These are phyloP conservation scores for Helicocarpus griseus DNA, from an alignment of 2,329 filamentous ascomycete genomes.

Conservation along the genomic window DNA sequence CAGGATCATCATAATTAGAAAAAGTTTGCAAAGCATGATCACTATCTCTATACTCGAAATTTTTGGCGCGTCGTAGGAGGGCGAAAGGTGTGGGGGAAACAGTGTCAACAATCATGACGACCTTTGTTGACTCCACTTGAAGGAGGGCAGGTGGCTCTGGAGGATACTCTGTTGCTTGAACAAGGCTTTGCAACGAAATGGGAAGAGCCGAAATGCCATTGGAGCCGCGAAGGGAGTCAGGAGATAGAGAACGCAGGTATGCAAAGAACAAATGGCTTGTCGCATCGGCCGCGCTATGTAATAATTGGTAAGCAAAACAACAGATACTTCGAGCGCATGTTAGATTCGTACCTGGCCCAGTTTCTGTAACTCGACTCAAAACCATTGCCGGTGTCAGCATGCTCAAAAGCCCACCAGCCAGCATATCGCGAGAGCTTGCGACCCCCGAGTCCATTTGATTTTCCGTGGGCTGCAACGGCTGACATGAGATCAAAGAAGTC, in stretches of 20 bases:
- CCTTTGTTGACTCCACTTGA: conserved; percentile 71
- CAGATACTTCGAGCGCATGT: conserved; percentile 4
- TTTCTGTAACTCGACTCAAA: conserved; percentile 90
- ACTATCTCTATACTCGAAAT: conserved; percentile 90
- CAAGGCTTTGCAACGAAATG: conserved; percentile 78
- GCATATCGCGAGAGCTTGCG: conserved; percentile 91
- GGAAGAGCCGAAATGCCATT: conserved; percentile 79
- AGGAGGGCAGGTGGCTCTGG: conserved; percentile 68
- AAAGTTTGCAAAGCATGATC: conserved; percentile 78
- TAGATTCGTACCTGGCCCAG: conserved; percentile 60
- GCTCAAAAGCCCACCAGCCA: conserved; percentile 98
- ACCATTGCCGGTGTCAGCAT: conserved; percentile 73
- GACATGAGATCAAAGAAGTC: conserved; percentile 93
- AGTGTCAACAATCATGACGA: conserved; percentile 92
- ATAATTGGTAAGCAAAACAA: conserved; percentile 2
- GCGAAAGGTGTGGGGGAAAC: conserved; percentile 94
- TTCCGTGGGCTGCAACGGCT: conserved; percentile 84
- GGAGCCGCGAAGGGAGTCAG: conserved; percentile 58
- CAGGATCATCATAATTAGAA: conserved; percentile 79
- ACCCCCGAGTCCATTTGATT: conserved; percentile 84
- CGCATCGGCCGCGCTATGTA: conserved; percentile 72
- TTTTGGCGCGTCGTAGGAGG: conserved; percentile 76
- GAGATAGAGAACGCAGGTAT: conserved; percentile 80
- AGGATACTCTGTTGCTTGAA: conserved; percentile 90
- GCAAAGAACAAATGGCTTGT: conserved; percentile 97